Evolutionary conservation across 768 basidiomycete species (phyloP).

Genomic region (Lanmaoa rubissima): DNA sequence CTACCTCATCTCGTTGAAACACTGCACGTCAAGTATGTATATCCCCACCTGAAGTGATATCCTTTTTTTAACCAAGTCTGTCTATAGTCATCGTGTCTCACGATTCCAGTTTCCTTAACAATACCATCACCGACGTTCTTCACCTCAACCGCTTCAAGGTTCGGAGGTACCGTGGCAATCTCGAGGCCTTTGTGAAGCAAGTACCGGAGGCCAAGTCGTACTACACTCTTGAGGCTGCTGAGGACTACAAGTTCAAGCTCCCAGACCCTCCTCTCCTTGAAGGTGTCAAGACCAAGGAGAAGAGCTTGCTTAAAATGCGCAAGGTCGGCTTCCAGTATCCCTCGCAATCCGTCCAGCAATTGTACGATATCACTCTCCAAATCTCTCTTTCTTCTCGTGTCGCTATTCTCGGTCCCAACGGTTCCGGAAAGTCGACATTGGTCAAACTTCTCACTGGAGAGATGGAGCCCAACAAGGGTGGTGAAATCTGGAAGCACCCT

Average conservation of each 20-base stretch:
- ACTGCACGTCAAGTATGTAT: constrained; percentile 84
- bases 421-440: constrained; percentile 96
- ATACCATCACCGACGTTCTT: constrained; percentile 96
- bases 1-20: constrained; percentile 83
- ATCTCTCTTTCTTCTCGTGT: constrained; percentile 98
- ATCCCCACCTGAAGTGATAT: not conserved
- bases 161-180: constrained; percentile 91
- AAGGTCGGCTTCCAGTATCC: constrained; percentile 98
- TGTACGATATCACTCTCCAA: constrained; percentile 94
- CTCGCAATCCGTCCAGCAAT: constrained; percentile 78
- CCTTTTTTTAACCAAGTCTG: constrained; percentile 1
- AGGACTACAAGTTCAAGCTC: constrained; percentile 99
- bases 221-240: constrained; percentile 92
- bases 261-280: constrained; percentile 96
- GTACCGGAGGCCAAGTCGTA: constrained; percentile 98
- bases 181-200: constrained; percentile 89
- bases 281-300: constrained; percentile 99
- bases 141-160: constrained; percentile 99
- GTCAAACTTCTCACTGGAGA: constrained; percentile 97
- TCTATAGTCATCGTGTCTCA: constrained; percentile 89
- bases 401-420: constrained; percentile 97
- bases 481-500: constrained; percentile 99
- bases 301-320: constrained; percentile 95
- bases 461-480: constrained; percentile 93
- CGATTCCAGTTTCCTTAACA: constrained; percentile 96